Percentiles rank a stretch among this genome's conserved stretches.
Evolutionary conservation across 768 basidiomycete genomes (phyloP).

Genomic region (Mrakia gelida): DNA sequence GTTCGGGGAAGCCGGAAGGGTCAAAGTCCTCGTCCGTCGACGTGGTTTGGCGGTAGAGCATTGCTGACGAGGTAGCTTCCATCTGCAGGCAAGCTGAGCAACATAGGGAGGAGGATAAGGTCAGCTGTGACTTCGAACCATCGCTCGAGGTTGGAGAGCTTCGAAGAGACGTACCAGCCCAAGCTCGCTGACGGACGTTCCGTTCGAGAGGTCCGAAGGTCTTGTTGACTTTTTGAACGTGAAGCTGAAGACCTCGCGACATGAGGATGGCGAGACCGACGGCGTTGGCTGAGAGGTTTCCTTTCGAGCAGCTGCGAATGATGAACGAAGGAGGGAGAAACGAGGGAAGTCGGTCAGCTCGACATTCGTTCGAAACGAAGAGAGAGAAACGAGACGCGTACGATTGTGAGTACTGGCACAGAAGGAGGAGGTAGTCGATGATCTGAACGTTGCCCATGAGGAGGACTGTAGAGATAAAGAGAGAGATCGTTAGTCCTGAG

Average conservation of each 20-base stretch:
- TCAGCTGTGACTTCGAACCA: too few relatives aligned
- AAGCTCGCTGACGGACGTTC: constrained; percentile 1
- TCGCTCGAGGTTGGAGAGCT: too few relatives aligned
- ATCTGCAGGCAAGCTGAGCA: constrained; percentile 7
- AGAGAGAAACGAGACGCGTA: neutral
- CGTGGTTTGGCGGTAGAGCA: constrained; percentile 15
- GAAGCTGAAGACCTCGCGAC: constrained; percentile 14
- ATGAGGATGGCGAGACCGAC: constrained; percentile 19
- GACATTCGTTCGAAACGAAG: neutral
- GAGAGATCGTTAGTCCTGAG: neutral
- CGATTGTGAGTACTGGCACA: constrained; percentile 24
- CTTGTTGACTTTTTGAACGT: constrained; percentile 16
- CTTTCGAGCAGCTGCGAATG: constrained; percentile 7
- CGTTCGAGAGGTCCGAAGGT: constrained; percentile 20
- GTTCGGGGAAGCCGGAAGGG: constrained; percentile 5
- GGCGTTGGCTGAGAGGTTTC: constrained; percentile 12
- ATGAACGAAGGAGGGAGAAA: neutral
- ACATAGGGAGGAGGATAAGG: neutral
- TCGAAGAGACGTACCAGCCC: neutral
- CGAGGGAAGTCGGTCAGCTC: neutral
- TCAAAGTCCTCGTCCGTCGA: constrained; percentile 16
- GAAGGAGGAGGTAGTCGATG: constrained; percentile 22
- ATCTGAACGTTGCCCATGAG: constrained; percentile 22
- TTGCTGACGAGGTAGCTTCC: constrained; percentile 9
- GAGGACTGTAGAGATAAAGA: constrained; percentile 5